Percentiles rank a stretch among this genome's conserved stretches.
Evolutionary conservation across 2,329 filamentous ascomycete genomes (phyloP).

Genomic region (Endoconidiophora laricicola): DNA sequence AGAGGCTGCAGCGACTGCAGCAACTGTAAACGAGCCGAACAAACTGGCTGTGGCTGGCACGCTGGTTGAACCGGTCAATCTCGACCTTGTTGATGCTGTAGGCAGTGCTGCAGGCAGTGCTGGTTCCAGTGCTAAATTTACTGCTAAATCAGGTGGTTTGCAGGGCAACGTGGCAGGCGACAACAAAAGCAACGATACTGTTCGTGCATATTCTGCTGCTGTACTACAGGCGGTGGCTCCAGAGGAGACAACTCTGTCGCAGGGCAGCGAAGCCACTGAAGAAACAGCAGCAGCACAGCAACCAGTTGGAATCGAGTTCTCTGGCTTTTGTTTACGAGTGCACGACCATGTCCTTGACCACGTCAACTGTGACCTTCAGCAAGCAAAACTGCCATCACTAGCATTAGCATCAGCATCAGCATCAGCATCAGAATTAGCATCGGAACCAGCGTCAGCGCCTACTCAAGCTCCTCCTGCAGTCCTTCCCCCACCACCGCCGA

Average conservation of each 20-base stretch:
- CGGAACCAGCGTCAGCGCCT: no score
- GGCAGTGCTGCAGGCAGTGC: background rate
- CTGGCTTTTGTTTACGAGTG: conserved; percentile 28
- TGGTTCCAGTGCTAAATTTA: background rate
- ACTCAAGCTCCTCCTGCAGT: background rate
- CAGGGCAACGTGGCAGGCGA: background rate
- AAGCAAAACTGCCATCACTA: conserved; percentile 4
- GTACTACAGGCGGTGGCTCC: background rate
- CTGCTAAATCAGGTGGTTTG: background rate
- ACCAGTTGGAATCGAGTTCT: conserved; percentile 19
- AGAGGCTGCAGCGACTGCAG: background rate
- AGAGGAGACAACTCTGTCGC: no score
- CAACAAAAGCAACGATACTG: background rate
- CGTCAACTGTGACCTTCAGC: conserved; percentile 8
- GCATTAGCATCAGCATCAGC: background rate
- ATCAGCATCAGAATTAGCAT: no score
- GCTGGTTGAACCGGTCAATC: background rate
- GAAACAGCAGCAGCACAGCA: background rate
- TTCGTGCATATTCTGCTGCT: conserved; percentile 3
- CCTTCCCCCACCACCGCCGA: background rate
- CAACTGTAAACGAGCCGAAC: background rate
- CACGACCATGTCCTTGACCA: conserved; percentile 5
- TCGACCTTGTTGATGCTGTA: background rate
- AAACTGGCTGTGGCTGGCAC: background rate
- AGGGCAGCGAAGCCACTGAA: no score